phyloP scores from a whole-genome alignment of 352 stramenopile species.

The Vaucheria bursata region DNA sequence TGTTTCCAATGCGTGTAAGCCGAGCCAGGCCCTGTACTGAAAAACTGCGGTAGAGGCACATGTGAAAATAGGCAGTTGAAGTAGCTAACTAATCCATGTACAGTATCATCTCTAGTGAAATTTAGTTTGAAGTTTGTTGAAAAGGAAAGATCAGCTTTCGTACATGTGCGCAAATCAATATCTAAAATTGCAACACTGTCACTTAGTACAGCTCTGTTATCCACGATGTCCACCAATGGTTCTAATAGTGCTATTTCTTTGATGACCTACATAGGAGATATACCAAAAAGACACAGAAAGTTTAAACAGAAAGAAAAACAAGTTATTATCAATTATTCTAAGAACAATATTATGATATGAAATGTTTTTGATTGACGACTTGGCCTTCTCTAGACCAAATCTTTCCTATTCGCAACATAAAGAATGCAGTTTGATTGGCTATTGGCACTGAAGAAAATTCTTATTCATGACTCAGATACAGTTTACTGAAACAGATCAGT shows the following conservation, averaged over 20 bases:
- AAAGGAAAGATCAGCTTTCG: conserved; percentile 87
- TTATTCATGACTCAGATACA: too few species aligned
- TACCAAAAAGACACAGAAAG: too few species aligned
- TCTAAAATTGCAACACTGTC: conserved; percentile 51
- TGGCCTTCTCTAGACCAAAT: too few species aligned
- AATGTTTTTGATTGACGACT: too few species aligned
- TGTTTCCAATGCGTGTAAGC: conserved; percentile 99
- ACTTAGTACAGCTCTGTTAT: conserved; percentile 51
- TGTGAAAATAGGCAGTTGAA: conserved; percentile 93
- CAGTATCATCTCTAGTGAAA: conserved; percentile 81
- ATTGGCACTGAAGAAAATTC: too few species aligned
- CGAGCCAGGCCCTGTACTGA: conserved; percentile 80
- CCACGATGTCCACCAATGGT: conserved; percentile 92
- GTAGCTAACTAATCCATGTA: conserved; percentile 90
- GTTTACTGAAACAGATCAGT: too few species aligned
- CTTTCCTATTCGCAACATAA: too few species aligned
- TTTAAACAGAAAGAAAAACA: too few species aligned
- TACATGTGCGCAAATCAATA: conserved; percentile 78
- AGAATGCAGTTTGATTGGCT: too few species aligned
- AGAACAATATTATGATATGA: too few species aligned
- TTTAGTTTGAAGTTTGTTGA: conserved; percentile 76
- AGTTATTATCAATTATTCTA: too few species aligned
- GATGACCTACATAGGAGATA: conserved; percentile 57
- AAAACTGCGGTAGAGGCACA: conserved; percentile 82
- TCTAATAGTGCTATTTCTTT: conserved; percentile 90